A percentile compares a stretch with the other conserved stretches of the same genome.
These are phyloP conservation scores for Suhomyces prunicola DNA, from an alignment of 805 yeast genomes.

Conservation along the genomic window DNA sequence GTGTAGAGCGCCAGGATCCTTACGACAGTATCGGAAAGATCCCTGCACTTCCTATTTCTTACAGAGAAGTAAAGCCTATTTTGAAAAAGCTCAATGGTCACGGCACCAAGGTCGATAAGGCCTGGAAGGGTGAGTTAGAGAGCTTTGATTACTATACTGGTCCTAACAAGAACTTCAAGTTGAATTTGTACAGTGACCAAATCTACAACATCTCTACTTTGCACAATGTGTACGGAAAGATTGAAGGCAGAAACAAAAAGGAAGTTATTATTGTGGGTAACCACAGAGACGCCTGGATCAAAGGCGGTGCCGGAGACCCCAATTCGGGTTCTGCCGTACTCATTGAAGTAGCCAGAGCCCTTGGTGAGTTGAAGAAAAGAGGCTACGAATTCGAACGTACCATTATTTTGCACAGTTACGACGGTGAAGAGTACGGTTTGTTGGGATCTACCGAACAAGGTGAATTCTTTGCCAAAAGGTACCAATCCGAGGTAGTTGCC, in stretches of 20 bases:
- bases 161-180: constrained; percentile 32
- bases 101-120: constrained; percentile 23
- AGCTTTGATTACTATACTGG: constrained; percentile 40
- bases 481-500: constrained; percentile 44
- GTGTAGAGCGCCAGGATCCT: constrained; percentile 34
- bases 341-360: constrained; percentile 42
- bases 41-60: constrained; percentile 43
- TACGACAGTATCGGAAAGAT: constrained; percentile 33
- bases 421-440: constrained; percentile 49
- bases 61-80: constrained; percentile 44
- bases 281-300: constrained; percentile 48
- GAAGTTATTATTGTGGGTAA: constrained; percentile 44
- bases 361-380: constrained; percentile 32
- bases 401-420: constrained; percentile 38
- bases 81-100: constrained; percentile 38
- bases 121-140: constrained; percentile 40
- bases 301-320: constrained; percentile 49
- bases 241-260: constrained; percentile 36
- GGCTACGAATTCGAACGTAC: constrained; percentile 40
- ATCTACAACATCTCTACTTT: constrained; percentile 38
- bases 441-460: constrained; percentile 58
- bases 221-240: constrained; percentile 44
- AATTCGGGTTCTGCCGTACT: constrained; percentile 44
- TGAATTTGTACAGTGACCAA: constrained; percentile 42
- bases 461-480: constrained; percentile 41